Evolutionary conservation across 192 early-diverging fungal genomes (phyloP).

Genomic region (Podila epigama): DNA sequence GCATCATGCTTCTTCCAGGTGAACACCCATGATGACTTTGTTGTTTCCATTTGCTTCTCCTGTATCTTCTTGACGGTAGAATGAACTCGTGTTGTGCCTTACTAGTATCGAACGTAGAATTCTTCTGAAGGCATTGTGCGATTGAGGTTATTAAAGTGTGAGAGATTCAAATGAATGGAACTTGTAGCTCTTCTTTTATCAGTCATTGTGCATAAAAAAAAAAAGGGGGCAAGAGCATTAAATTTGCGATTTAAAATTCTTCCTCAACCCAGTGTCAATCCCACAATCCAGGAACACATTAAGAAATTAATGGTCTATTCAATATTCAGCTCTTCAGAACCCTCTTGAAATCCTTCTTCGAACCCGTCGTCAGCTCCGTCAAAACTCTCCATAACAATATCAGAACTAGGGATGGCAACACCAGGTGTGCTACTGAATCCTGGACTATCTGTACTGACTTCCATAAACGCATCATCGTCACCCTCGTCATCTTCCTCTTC

Average conservation of each 20-base stretch:
- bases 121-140: conserved; percentile 49
- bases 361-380: neutral
- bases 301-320: too few species aligned
- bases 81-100: neutral
- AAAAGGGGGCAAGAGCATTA: too few species aligned
- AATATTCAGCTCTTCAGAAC: conserved; percentile 26
- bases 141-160: neutral
- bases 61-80: too few species aligned
- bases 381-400: neutral
- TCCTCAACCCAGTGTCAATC: too few species aligned
- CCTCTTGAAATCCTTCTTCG: conserved; percentile 5
- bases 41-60: too few species aligned
- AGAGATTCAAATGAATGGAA: neutral
- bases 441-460: conserved; percentile 5
- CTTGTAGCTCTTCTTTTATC: neutral
- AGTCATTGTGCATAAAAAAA: neutral
- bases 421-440: neutral
- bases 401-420: neutral
- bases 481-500: conserved; percentile 17
- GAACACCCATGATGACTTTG: too few species aligned
- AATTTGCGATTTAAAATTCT: too few species aligned
- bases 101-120: conserved; percentile 54
- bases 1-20: neutral
- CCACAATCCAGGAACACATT: too few species aligned
- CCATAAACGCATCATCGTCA: conserved; percentile 19